Evolutionary conservation across 441 rosid genomes (phyloP), one percentile per base, ranked within the genome.

Genomic region (Bocquillonia castaneifolia): DNA sequence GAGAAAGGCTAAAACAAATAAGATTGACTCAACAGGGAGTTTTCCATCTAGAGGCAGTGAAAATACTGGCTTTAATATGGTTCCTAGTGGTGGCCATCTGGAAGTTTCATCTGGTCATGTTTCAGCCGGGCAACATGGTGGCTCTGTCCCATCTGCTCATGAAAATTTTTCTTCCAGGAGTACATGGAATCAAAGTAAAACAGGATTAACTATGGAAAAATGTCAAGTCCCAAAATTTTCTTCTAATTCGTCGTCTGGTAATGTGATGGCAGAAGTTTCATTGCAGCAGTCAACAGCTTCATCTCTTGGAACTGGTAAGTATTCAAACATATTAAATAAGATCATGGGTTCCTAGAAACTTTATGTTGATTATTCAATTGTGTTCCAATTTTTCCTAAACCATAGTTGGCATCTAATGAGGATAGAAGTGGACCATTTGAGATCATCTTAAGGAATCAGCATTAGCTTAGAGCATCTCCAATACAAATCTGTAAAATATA

Each of bases 1-100:
- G 58, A 78, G 91, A 76, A 83, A 83, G 73, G 90, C 88, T 59
- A 92, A 90, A 80, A 62, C 82, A 74, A 83, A 75, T 81, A 90
- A 84, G 81, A 85, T 81, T 65, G 93, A 92, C 32, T 71, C 81
- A 29, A 63, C 85, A 0, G 86, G 91, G 53, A 71, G 73, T 70
- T 80, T 77, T 61, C 39, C 88, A 55, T 79, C 68, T 73, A 84
- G 71, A 74, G 78, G 80, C 69, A 74, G 76, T 70, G 90, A 79
- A 59, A 74, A 69, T 67, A 25, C 74, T 31, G 72, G 78, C 80
- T 83, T 79, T 59, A 74, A 64, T 72, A 58, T 70, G 63, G 70
- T 73, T 64, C 75, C 76, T 63, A 70, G 73, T 68, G 63, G 80
- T 66, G 78, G 82, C 57, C 90, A 79, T 59, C 45, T 76, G 48